Conservation (phyloP, 192 early-diverging fungal species). For the Entomortierella lignicola region DNA sequence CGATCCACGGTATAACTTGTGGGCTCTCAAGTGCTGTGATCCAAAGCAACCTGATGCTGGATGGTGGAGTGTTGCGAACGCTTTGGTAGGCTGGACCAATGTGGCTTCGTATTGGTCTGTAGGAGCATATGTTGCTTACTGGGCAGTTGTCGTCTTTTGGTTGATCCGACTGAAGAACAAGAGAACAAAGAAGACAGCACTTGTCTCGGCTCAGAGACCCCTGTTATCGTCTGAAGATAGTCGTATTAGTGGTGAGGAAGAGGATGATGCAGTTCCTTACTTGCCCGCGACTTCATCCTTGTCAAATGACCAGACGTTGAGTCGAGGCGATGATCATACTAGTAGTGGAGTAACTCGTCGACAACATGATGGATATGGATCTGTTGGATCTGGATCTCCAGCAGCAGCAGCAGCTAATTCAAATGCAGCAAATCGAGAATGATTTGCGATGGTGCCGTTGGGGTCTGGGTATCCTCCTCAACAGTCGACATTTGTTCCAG, state of each 20-base stretch:
- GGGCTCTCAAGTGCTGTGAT: slow-evolving; percentile 75
- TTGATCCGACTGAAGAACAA: slow-evolving; percentile 60
- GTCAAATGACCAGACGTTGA: slow-evolving; percentile 5
- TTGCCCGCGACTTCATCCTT: slow-evolving; percentile 5
- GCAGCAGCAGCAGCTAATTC: not conserved
- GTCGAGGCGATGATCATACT: not conserved
- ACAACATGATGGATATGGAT: slow-evolving; percentile 38
- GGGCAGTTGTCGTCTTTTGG: slow-evolving; percentile 64
- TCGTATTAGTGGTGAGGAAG: slow-evolving; percentile 4
- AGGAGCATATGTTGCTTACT: slow-evolving; percentile 82
- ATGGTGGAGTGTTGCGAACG: slow-evolving; percentile 80
- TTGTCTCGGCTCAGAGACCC: slow-evolving; percentile 10
- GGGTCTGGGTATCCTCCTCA: not conserved
- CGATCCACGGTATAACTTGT: slow-evolving; percentile 67
- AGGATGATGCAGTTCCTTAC: not conserved
- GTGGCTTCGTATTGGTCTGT: slow-evolving; percentile 79
- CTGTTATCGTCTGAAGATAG: slow-evolving; percentile 3
- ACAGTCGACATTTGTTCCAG: not conserved
- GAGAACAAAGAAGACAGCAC: not conserved
- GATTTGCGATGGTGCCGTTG: slow-evolving; percentile 19
- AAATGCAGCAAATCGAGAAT: too few relatives aligned
- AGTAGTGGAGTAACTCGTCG: slow-evolving; percentile 18
- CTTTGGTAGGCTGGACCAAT: slow-evolving; percentile 83
- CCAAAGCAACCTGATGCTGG: slow-evolving; percentile 53
- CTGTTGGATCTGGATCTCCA: too few relatives aligned